Evolutionary conservation across 192 early-diverging fungal genomes (phyloP).

Genomic region (Coemansia sp.): DNA sequence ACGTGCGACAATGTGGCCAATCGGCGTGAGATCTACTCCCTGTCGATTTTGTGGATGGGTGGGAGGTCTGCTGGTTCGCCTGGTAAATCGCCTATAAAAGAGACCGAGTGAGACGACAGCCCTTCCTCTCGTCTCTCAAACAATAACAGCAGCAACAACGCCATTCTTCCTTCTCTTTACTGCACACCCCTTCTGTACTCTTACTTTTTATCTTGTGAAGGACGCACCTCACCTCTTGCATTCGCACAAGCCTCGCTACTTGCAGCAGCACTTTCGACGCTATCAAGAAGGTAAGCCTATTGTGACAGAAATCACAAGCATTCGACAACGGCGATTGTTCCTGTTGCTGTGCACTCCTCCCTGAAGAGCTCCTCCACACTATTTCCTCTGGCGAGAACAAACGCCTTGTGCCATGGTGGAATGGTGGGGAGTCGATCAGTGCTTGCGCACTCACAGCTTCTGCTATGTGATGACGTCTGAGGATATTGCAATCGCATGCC

Average conservation of each 20-base stretch:
- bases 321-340: neutral
- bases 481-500: neutral
- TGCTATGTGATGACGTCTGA: neutral
- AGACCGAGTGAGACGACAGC: neutral
- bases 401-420: neutral
- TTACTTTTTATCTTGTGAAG: neutral
- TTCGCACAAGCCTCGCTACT: neutral
- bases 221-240: neutral
- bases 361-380: neutral
- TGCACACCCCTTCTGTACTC: neutral
- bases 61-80: neutral
- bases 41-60: neutral
- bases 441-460: neutral
- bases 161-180: conserved; percentile 1
- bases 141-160: neutral
- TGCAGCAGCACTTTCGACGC: neutral
- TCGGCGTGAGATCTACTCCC: neutral
- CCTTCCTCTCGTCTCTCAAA: neutral
- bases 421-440: neutral
- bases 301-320: neutral
- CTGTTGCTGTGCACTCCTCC: neutral
- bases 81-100: neutral
- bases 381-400: neutral
- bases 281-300: neutral
- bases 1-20: conserved; percentile 3